Percentiles rank a stretch among this genome's conserved stretches.
phyloP scores from a whole-genome alignment of 2,329 filamentous ascomycete species.

The Alternaria brassicicola region DNA sequence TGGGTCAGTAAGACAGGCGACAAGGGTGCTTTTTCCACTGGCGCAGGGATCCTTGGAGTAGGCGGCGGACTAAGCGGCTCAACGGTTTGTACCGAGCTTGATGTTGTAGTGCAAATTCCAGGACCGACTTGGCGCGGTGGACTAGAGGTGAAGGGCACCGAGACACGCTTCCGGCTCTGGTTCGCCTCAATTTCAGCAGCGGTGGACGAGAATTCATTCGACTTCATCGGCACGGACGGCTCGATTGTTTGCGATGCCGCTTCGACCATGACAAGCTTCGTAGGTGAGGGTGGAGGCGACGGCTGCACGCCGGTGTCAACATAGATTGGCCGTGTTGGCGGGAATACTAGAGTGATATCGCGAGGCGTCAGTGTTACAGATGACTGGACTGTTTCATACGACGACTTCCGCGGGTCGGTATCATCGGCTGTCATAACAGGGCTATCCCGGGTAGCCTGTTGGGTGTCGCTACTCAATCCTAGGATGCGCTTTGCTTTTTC shows the following conservation, averaged over 20 bases:
- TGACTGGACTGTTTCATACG: constrained; percentile 29
- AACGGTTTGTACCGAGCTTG: constrained; percentile 66
- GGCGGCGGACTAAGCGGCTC: constrained; percentile 69
- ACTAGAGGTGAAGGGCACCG: constrained; percentile 38
- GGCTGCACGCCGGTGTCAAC: constrained; percentile 80
- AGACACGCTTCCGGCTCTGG: constrained; percentile 72
- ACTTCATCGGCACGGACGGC: constrained; percentile 26
- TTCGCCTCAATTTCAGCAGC: constrained; percentile 69
- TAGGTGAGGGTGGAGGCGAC: constrained; percentile 80
- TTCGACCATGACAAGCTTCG: constrained; percentile 39
- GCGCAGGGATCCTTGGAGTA: constrained; percentile 62
- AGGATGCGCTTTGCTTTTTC: constrained; percentile 56
- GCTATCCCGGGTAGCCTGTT: constrained; percentile 32
- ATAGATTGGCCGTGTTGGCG: constrained; percentile 59
- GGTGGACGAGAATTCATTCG: constrained; percentile 24
- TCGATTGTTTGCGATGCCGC: constrained; percentile 31
- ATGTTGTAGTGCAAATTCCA: constrained; percentile 61
- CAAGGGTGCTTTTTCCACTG: constrained; percentile 51
- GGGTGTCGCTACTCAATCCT: constrained; percentile 46
- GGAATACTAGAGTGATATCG: constrained; percentile 40
- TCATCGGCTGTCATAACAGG: constrained; percentile 25
- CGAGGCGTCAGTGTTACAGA: constrained; percentile 32
- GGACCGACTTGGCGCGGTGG: constrained; percentile 20
- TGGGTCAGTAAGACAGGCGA: constrained; percentile 44
- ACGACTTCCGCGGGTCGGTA: constrained; percentile 31